Evolutionary conservation across 352 stramenopile species (phyloP).

Genomic region (Phytophthora gonapodyides): DNA sequence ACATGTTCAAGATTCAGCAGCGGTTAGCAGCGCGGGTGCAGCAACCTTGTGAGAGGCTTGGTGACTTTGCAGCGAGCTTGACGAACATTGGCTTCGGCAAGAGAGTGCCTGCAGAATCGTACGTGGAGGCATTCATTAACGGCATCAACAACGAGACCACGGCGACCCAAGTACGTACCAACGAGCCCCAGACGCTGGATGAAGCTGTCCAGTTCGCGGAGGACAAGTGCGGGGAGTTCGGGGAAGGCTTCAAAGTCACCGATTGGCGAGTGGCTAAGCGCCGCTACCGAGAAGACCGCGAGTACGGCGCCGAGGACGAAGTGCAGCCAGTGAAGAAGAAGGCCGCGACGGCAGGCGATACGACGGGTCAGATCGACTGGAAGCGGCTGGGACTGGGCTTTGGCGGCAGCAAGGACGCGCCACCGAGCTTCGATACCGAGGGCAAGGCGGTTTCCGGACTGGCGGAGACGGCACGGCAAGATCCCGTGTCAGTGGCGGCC

Average conservation of each 20-base stretch:
- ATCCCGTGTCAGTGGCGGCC: not conserved
- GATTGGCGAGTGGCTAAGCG: not conserved
- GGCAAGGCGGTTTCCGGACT: not conserved
- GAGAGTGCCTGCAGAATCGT: not conserved
- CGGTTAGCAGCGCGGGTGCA: not conserved
- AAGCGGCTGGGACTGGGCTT: not conserved
- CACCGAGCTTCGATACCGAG: not conserved
- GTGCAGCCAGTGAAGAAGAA: no score
- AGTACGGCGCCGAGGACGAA: not conserved
- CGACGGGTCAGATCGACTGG: not conserved
- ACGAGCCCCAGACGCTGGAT: not conserved
- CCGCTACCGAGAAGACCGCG: not conserved
- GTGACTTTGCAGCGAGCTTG: not conserved
- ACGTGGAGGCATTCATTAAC: not conserved
- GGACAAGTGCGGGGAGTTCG: not conserved
- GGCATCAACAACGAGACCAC: not conserved
- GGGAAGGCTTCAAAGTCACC: not conserved
- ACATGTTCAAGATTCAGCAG: not conserved
- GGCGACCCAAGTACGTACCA: not conserved
- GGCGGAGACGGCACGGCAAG: not conserved
- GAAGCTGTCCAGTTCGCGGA: not conserved
- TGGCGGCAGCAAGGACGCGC: not conserved
- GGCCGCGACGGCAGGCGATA: no score
- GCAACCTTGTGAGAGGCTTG: not conserved
- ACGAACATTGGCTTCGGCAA: not conserved